Conservation (phyloP, 768 basidiomycete species). For the Rhodotorula graminis region DNA sequence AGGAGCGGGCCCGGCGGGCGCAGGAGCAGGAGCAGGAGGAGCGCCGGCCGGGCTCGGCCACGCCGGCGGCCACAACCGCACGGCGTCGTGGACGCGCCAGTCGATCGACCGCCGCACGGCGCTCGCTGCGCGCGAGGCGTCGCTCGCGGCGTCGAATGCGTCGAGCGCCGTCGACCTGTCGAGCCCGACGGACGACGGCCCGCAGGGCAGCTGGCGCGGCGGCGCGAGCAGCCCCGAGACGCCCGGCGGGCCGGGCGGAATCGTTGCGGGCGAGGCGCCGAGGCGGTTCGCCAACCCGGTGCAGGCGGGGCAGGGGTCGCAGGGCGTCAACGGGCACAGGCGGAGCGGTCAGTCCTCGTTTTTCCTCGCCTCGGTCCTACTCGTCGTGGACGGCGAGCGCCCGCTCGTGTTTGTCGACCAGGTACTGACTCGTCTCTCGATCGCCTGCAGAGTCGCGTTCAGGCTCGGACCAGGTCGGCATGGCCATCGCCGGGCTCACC, state of each 20-base stretch:
- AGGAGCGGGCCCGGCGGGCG: neutral
- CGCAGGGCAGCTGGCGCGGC: neutral
- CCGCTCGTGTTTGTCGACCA: neutral
- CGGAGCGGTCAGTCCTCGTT: neutral
- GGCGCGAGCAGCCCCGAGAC: slow-evolving; percentile 9
- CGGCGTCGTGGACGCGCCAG: slow-evolving; percentile 1
- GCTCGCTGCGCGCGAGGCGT: neutral
- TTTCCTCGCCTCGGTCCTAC: neutral
- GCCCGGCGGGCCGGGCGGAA: slow-evolving; percentile 15
- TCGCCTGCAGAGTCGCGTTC: slow-evolving; percentile 1
- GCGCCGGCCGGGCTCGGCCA: neutral
- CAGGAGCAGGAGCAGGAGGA: neutral
- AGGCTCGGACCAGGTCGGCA: neutral
- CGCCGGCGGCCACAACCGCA: neutral
- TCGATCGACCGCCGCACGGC: slow-evolving; percentile 1
- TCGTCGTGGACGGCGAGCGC: neutral
- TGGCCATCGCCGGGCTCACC: slow-evolving; percentile 3
- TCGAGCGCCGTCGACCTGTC: neutral
- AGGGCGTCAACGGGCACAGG: neutral
- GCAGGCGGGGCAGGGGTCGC: neutral
- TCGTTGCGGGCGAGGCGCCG: slow-evolving; percentile 27
- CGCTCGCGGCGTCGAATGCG: neutral
- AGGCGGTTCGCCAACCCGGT: slow-evolving; percentile 14
- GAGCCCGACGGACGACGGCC: neutral
- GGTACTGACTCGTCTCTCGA: neutral